Evolutionary conservation across 768 basidiomycete species (phyloP), one percentile per base, ranked within the genome.

Genomic region (Dacryopinax spathularia): DNA sequence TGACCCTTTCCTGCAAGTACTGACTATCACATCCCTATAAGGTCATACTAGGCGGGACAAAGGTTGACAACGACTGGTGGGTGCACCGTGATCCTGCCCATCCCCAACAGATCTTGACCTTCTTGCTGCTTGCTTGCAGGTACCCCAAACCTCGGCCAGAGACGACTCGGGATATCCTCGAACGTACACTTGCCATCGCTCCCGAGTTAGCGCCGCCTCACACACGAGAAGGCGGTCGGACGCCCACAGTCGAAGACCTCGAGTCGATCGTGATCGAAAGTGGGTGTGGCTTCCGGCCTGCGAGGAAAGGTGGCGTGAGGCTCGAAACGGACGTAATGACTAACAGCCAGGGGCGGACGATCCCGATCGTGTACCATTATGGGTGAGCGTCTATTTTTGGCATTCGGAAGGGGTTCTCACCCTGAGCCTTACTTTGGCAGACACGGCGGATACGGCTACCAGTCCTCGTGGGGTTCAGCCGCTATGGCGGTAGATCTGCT

Each of bases 381-480:
- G 85, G 86, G 81, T 84, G 69, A 70, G 80, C 13, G n/a, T 44
- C 43, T 56, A 10, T 27, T 29, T 10, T n/a, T 37, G 31, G 15
- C 39, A n/a, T 29, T 20, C 22, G 25, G 61, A 29, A 2, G 16
- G n/a, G 12, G 31, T 62, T 12, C 27, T 29, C 37, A 56, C 2
- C 1, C 5, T 22, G 1, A 2, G 12, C 12, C 6, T 56, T 25
- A n/a, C 61, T 15, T n/a, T n/a, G n/a, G n/a, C 56, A 84, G 84
- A 43, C 86, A 88, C 69, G 79, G 79, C 6, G 85, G 86, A 9
- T 81, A 77, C 65, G 85, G 84, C 1, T 87, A 79, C 66, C 81
- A 83, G 64, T 78, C 81, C 1, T 84, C 84, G 0, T 87, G 84
- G 85, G 85, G 83, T 0, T 82, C 79, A 1, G 85, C 86, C 7